A percentile compares a stretch with the other conserved stretches of the same genome.
These are phyloP conservation scores for Orbilia quercus DNA, from an alignment of 2,329 filamentous ascomycete genomes.

Conservation along the genomic window DNA sequence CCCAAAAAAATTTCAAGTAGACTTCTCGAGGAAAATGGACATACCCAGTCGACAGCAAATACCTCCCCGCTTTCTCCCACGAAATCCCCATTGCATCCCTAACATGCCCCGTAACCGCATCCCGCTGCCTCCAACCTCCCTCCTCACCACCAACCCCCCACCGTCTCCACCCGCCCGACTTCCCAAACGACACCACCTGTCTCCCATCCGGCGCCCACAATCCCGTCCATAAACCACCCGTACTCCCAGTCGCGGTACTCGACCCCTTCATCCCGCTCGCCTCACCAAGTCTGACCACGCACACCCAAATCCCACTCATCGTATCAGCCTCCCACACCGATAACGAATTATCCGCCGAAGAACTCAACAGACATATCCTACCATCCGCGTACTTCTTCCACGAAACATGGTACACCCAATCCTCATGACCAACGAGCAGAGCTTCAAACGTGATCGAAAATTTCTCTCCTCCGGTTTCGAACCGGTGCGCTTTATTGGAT, in stretches of 20 bases:
- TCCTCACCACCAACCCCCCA: slow-evolving; percentile 76
- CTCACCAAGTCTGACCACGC: slow-evolving; percentile 84
- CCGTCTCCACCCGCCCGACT: slow-evolving; percentile 91
- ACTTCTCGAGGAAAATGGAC: not conserved
- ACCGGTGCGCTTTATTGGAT: slow-evolving; percentile 87
- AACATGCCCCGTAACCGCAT: slow-evolving; percentile 86
- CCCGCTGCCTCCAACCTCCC: slow-evolving; percentile 76
- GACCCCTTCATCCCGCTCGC: slow-evolving; percentile 95
- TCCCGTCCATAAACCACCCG: slow-evolving; percentile 95
- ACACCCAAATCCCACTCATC: slow-evolving; percentile 89
- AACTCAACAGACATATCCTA: slow-evolving; percentile 80
- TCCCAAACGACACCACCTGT: slow-evolving; percentile 82
- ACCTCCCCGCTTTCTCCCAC: slow-evolving; percentile 84
- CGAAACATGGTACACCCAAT: slow-evolving; percentile 92
- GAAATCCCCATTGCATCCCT: slow-evolving; percentile 81
- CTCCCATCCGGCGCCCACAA: slow-evolving; percentile 85
- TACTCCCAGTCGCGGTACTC: slow-evolving; percentile 93
- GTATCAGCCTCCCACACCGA: slow-evolving; percentile 90
- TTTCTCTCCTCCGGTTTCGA: slow-evolving; percentile 70
- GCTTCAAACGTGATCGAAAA: slow-evolving; percentile 93
- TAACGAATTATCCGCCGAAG: slow-evolving; percentile 94
- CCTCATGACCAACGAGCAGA: slow-evolving; percentile 90
- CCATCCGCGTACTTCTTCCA: slow-evolving; percentile 71
- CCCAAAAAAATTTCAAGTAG: not conserved
- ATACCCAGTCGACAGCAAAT: slow-evolving; percentile 85